Evolutionary conservation across 345 rosid species (phyloP), one percentile per base, ranked within the genome.

Genomic region (Dipteronia sinensis): DNA sequence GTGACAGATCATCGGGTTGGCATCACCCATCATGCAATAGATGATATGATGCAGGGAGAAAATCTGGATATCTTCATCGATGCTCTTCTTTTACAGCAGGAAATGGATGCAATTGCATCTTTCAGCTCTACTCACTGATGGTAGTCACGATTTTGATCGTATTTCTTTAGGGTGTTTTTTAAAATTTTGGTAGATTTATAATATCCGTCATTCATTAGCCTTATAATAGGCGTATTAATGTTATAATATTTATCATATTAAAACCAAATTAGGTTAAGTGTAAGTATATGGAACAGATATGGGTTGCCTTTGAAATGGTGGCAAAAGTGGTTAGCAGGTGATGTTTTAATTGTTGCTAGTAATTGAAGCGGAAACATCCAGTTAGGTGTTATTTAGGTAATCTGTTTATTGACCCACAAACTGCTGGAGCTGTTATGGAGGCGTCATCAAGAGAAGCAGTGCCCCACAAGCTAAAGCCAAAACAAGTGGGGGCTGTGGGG

Each of bases 81-180:
- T 6, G 95, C 98, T 9, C 97, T 91, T 76, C 95, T 93, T 85
- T 83, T 95, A 71, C 97, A 79, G 79, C 94, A 94, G 86, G 98
- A 97, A 85, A 92, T 94, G 97, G 98, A 96, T 76, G 99, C 97
- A 62, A 85, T 96, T 69, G 92, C 93, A 68, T 86, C 95, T 5
- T 96, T 96, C 83, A 86, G 93, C 85, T 87, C 89, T 12, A 70
- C 80, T 22, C 78, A 29, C 62, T 88, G 78, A 88, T 49, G 13
- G 20, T 64, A 8, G 62, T 12, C 9, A 16, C 31, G 27, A n/a
- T n/a, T 51, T 38, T 44, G 34, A 31, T 4, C 4, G 31, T 49
- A 63, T 65, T 27, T 31, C 62, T 40, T 31, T 3, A 23, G 2
- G 0, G 56, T 67, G 22, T 20, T 29, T 29, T 19, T 31, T 31